Base-by-base conservation (phyloP, 140 eudicot genomes). In the Ambrosia hybrid region DNA sequence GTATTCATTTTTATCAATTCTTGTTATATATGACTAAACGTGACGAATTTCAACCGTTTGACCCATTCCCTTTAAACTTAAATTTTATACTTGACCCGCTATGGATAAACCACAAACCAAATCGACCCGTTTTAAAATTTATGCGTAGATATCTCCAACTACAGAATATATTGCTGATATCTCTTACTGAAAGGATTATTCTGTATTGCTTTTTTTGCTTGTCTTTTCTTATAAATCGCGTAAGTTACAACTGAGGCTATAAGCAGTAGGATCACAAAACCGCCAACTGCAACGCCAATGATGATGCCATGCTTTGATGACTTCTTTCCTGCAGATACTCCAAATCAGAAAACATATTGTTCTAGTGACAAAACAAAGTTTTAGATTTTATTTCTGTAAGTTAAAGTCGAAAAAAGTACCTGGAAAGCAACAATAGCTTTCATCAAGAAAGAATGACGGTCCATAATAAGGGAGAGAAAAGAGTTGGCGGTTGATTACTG, bases 151-250 rank as follows among this genome's bases (percentile, higher is more conserved):
- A 21, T 21, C 26, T 21, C 26, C 26, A 21, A 21, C 26, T 21
- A 21, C 26, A 21, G 26, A 21, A 21, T 21, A 21, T 21, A 21
- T 21, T 21, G 26, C 26, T 21, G 1, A 21, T 30, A 30, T 30
- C 34, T 77, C 89, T 84, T 86, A 90, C 99, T 82, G 33, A 94
- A 94, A 61, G 97, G 96, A 73, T 55, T 77, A 72, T 63, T 88
- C 53, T 62, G 79, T 26, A 73, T 78, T 3, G 89, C 83, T 67
- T 62, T 83, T 70, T 58, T 73, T 21, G 88, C 95, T 67, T 65
- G 76, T 79, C 76, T 80, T 84, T 73, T 88, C 76, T 79, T 83
- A 48, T 68, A 75, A 60, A 80, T 51, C 66, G 87, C 94, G 71
- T 90, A 94, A 37, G 84, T 61, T 66, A 89, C 84, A 70, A 80